Evolutionary conservation across 2,329 filamentous ascomycete species (phyloP), one percentile per base, ranked within the genome.

Genomic region (Xenoacremonium recifei): DNA sequence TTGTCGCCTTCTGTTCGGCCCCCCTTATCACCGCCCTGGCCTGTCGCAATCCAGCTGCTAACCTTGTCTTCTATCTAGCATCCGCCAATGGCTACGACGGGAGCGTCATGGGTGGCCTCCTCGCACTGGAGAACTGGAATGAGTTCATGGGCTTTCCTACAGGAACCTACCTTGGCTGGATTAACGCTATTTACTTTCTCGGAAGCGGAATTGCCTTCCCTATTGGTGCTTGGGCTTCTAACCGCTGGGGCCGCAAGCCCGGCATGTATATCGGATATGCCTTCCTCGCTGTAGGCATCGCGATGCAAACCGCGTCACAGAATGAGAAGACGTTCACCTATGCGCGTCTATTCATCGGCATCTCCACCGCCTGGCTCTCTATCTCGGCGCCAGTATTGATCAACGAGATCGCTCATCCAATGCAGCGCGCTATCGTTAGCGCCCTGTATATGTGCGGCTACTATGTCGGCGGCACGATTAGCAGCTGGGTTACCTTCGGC

Each of bases 1-100:
- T 50, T 9, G 32, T 45, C 11, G 23, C 50, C 6, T 48, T 50
- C 33, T 48, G 49, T n/a, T n/a, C n/a, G n/a, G n/a, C n/a, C n/a
- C n/a, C n/a, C n/a, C n/a, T n/a, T 47, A 44, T 32, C 44, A 23
- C 11, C 21, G 17, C n/a, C n/a, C n/a, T n/a, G n/a, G n/a, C n/a
- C n/a, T n/a, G n/a, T n/a, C n/a, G n/a, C n/a, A n/a, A n/a, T n/a
- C n/a, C n/a, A n/a, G n/a, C n/a, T n/a, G n/a, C n/a, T n/a, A n/a
- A n/a, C n/a, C n/a, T n/a, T n/a, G 47, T 29, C 20, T 32, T 3
- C 34, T 50, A 5, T 27, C 47, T n/a, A 2, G 36, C 47, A 12
- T 39, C 47, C 12, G 42, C 47, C 4, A 48, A 48, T 4, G 47
- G 47, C 12, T 45, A 35, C 9, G 48, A 47, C 13, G 29, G 29